Percentiles rank a stretch among this genome's conserved stretches.
Conservation (phyloP, 148 eudicot species). For the Oxyria digyna region DNA sequence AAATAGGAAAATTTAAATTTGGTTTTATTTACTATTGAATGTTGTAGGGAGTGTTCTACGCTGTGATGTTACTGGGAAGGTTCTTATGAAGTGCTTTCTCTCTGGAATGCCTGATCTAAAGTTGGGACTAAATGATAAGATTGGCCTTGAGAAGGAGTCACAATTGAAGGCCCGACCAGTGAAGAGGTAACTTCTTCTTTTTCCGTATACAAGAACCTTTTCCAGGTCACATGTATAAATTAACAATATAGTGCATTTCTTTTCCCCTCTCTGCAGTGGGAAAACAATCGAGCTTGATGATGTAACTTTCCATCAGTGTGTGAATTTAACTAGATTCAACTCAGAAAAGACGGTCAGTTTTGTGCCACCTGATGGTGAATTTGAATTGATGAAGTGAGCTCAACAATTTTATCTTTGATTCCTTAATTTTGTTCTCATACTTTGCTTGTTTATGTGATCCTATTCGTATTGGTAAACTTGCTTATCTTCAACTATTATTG, state of each 20-base stretch:
- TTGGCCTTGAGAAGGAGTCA: constrained; percentile 98
- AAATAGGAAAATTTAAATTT: neutral
- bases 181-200: constrained; percentile 49
- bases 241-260: neutral
- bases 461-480: neutral
- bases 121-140: constrained; percentile 95
- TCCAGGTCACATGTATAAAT: neutral
- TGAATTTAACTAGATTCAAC: constrained; percentile 94
- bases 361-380: constrained; percentile 99
- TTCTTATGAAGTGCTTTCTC: constrained; percentile 97
- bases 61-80: constrained; percentile 96
- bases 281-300: constrained; percentile 98
- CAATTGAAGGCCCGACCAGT: constrained; percentile 85
- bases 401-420: neutral
- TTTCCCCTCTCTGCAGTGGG: constrained; percentile 51
- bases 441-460: neutral
- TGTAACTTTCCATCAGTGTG: constrained; percentile 98
- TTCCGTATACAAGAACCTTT: neutral
- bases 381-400: constrained; percentile 96
- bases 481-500: neutral
- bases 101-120: constrained; percentile 99
- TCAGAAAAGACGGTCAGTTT: constrained; percentile 98
- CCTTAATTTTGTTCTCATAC: neutral
- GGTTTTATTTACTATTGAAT: neutral
- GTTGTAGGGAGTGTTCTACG: constrained; percentile 75